A percentile compares a stretch with the other conserved stretches of the same genome.
phyloP scores from a whole-genome alignment of 805 yeast genomes.

The Candida maris region DNA sequence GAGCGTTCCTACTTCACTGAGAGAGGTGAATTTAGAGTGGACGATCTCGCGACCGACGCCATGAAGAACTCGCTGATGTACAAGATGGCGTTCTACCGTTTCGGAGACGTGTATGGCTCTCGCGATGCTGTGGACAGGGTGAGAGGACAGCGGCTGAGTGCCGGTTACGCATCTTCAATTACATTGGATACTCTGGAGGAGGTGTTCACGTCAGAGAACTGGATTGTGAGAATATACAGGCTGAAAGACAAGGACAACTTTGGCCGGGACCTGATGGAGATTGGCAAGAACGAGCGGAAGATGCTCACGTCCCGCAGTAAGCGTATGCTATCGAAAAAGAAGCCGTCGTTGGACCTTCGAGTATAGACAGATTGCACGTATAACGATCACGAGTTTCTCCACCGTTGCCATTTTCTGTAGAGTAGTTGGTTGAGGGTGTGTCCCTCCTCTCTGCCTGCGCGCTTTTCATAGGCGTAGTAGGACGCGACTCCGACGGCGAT shows the following conservation, averaged over 20 bases:
- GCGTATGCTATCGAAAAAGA: conserved; percentile 26
- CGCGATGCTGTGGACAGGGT: conserved; percentile 77
- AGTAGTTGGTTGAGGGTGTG: conserved; percentile 56
- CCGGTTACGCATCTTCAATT: conserved; percentile 37
- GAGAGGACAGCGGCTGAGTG: conserved; percentile 60
- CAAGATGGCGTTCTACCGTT: conserved; percentile 89
- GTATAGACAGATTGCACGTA: conserved; percentile 12
- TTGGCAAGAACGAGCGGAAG: conserved; percentile 48
- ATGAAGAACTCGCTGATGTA: conserved; percentile 92
- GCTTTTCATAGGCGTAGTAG: conserved; percentile 58
- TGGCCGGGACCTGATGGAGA: conserved; percentile 72
- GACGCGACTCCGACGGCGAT: conserved; percentile 58
- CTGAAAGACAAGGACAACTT: conserved; percentile 83
- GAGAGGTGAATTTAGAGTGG: conserved; percentile 85
- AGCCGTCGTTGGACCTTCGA: conserved; percentile 30
- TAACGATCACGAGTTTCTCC: conserved; percentile 3
- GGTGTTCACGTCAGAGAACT: conserved; percentile 92
- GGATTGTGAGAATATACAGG: conserved; percentile 93
- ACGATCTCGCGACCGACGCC: conserved; percentile 71
- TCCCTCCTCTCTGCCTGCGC: conserved; percentile 55
- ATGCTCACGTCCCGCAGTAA: conserved; percentile 22
- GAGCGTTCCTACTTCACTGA: conserved; percentile 83
- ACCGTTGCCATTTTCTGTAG: conserved; percentile 27
- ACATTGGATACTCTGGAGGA: conserved; percentile 80
- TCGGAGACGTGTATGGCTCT: conserved; percentile 64